Conservation (phyloP, 140 eudicot species). For the Senecio squalidus region DNA sequence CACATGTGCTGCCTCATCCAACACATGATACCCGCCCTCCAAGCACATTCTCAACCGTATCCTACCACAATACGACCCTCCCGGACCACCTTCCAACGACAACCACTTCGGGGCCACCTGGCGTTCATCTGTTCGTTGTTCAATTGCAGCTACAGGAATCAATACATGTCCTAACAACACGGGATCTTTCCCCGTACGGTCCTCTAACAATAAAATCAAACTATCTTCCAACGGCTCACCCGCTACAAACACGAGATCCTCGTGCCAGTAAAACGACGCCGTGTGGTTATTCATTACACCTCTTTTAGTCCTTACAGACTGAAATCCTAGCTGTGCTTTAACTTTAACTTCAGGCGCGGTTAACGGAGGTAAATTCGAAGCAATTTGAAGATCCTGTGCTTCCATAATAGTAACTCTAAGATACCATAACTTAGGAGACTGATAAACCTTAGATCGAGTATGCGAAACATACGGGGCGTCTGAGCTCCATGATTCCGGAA, state of each 20-base stretch:
- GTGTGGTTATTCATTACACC: conserved; percentile 72
- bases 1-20: conserved; percentile 97
- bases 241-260: conserved; percentile 80
- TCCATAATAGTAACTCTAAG: conserved; percentile 68
- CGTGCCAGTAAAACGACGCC: conserved; percentile 76
- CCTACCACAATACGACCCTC: conserved; percentile 77
- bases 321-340: conserved; percentile 82
- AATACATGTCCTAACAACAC: conserved; percentile 78
- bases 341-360: conserved; percentile 86
- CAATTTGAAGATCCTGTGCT: conserved; percentile 87
- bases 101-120: conserved; percentile 76
- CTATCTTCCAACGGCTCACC: conserved; percentile 96
- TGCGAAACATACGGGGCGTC: conserved; percentile 75
- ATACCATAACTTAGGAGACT: conserved; percentile 98
- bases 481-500: conserved; percentile 87
- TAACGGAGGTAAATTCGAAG: conserved; percentile 81
- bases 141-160: conserved; percentile 77
- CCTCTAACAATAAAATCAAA: conserved; percentile 72
- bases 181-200: conserved; percentile 76
- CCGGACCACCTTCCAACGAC: conserved; percentile 72
- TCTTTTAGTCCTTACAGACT: conserved; percentile 71
- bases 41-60: conserved; percentile 73
- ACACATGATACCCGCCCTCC: conserved; percentile 98
- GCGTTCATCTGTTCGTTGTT: conserved; percentile 91
- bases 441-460: conserved; percentile 92